These are phyloP conservation scores for Tricholoma furcatifolium DNA, from an alignment of 768 basidiomycete genomes.

Conservation along the genomic window DNA sequence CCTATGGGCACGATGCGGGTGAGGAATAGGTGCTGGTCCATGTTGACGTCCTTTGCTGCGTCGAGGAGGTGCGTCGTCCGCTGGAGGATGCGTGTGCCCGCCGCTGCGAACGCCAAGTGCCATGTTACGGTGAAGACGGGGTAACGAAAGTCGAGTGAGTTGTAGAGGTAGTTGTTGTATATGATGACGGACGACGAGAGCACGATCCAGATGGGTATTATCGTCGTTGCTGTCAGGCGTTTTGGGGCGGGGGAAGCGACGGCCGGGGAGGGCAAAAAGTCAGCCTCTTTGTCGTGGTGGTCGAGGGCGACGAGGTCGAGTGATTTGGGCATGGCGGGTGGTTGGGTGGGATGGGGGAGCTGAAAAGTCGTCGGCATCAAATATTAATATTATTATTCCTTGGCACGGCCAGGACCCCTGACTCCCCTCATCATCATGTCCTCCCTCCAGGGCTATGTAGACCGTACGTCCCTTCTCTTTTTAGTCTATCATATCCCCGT, in stretches of 20 bases:
- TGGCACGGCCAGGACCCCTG: background rate
- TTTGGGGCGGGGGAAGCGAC: conserved; percentile 38
- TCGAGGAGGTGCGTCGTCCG: conserved; percentile 82
- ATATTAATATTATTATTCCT: background rate
- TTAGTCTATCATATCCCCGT: conserved; percentile 1
- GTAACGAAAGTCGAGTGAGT: conserved; percentile 78
- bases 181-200: conserved; percentile 90
- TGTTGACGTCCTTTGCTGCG: conserved; percentile 72
- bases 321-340: conserved; percentile 8
- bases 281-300: conserved; percentile 3
- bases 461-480: conserved; percentile 50
- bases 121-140: conserved; percentile 93
- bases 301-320: conserved; percentile 13
- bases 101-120: conserved; percentile 74
- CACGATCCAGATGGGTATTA: conserved; percentile 92
- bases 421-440: conserved; percentile 52
- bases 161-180: conserved; percentile 93
- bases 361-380: background rate
- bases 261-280: conserved; percentile 25
- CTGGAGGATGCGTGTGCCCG: conserved; percentile 84
- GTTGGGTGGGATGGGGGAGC: conserved; percentile 4
- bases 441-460: conserved; percentile 89
- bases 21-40: conserved; percentile 77
- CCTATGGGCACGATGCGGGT: conserved; percentile 93
- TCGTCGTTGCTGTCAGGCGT: conserved; percentile 62